A percentile compares a stretch with the other conserved stretches of the same genome.
These are phyloP conservation scores for Colletotrichum lupini DNA, from an alignment of 2,329 filamentous ascomycete genomes.

Conservation along the genomic window DNA sequence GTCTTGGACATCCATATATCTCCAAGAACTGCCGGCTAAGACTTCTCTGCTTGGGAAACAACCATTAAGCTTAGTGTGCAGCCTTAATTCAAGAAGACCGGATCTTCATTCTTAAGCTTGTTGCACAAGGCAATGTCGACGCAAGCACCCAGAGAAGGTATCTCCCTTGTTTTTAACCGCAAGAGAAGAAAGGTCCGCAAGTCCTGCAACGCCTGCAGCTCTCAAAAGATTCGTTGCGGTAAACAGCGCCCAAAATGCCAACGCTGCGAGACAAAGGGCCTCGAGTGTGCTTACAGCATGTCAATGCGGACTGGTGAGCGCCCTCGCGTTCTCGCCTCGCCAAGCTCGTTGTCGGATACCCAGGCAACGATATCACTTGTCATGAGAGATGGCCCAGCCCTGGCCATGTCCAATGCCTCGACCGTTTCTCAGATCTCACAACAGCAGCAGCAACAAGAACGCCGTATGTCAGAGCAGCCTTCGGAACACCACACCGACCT, in stretches of 20 bases:
- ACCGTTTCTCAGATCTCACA: neutral
- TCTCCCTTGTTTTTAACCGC: neutral
- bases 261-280: slow-evolving; percentile 3
- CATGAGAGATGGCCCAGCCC: neutral
- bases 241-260: slow-evolving; percentile 17
- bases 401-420: neutral
- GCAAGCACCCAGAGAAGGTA: slow-evolving; percentile 1
- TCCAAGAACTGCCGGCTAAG: too few species aligned
- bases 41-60: too few species aligned
- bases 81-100: neutral
- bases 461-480: neutral
- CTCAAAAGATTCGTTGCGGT: slow-evolving; percentile 19
- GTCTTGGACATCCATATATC: too few species aligned
- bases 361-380: neutral
- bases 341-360: neutral
- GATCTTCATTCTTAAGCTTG: too few species aligned
- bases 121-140: neutral
- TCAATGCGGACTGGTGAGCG: slow-evolving; percentile 21
- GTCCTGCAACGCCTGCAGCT: slow-evolving; percentile 20
- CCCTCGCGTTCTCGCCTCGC: neutral
- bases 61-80: neutral
- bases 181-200: slow-evolving; percentile 16
- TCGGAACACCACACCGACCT: neutral
- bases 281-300: slow-evolving; percentile 17
- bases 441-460: neutral